phyloP scores from a whole-genome alignment of 345 rosid genomes.

The Ceriops zippeliana region DNA sequence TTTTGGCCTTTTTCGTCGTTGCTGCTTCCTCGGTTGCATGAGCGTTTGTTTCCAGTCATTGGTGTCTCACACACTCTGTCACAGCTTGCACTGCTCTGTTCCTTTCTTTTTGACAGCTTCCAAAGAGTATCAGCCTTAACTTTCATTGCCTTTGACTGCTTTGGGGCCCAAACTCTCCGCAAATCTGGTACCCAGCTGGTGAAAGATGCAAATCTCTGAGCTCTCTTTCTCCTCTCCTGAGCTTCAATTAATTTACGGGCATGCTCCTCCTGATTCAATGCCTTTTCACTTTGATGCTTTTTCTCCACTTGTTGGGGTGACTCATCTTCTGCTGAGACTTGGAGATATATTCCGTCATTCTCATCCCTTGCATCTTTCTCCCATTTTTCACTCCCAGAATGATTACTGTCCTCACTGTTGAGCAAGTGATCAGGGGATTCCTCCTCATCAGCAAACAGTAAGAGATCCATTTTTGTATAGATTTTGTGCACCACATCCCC shows the following conservation, averaged over 20 bases:
- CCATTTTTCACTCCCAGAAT: constrained; percentile 42
- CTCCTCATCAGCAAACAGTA: constrained; percentile 56
- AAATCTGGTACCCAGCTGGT: constrained; percentile 86
- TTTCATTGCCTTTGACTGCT: constrained; percentile 40
- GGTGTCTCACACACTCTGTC: constrained; percentile 88
- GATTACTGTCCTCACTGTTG: constrained; percentile 74
- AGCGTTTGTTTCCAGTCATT: constrained; percentile 41
- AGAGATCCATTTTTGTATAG: constrained; percentile 69
- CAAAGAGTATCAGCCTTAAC: constrained; percentile 25
- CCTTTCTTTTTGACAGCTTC: constrained; percentile 55
- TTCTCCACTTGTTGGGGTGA: constrained; percentile 24
- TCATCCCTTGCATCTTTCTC: constrained; percentile 34
- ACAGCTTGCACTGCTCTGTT: constrained; percentile 32
- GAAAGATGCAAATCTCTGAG: constrained; percentile 70
- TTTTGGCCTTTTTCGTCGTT: constrained; percentile 27
- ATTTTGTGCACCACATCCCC: constrained; percentile 60
- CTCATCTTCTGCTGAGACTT: constrained; percentile 34
- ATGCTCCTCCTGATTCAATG: constrained; percentile 28
- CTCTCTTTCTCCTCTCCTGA: constrained; percentile 72
- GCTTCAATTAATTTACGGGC: constrained; percentile 55
- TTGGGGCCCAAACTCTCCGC: constrained; percentile 91
- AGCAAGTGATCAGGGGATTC: constrained; percentile 47
- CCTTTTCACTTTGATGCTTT: constrained; percentile 23
- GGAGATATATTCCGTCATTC: constrained; percentile 19
- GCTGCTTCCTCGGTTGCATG: constrained; percentile 22